Evolutionary conservation across 176 grass and related monocot species (phyloP), one percentile per base, ranked within the genome.

Genomic region (Zea luxurians): DNA sequence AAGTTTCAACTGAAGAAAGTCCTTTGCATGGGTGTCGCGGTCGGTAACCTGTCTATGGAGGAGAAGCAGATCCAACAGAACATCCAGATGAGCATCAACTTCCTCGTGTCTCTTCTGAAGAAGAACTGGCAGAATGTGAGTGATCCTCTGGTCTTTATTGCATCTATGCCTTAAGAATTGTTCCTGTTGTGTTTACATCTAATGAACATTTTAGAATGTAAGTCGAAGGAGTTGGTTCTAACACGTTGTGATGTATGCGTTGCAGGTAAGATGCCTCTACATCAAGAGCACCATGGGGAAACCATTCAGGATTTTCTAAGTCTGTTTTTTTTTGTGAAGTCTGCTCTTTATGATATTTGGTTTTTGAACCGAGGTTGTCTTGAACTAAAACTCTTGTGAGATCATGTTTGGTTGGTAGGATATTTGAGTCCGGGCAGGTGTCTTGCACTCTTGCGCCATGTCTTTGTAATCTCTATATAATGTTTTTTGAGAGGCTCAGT

Each of bases 1-100:
- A 97, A 97, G 73, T 97, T 97, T 64, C 93, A 97, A 74, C 78
- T 97, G 34, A 97, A 97, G 91, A 97, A 97, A 71, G 93, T 97
- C 74, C 91, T 97, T 3, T 97, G 93, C 86, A 97, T 97, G 93
- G 93, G 93, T 47, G 93, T 97, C 79, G 93, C 91, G 9, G 93
- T 97, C 0, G 93, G 91, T 44, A 97, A 97, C 65, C 69, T 82
- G 49, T 85, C 74, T 1, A 97, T 97, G 93, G 93, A 97, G 68
- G 93, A 97, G 86, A 97, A 93, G 86, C 93, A 97, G 82, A 91
- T 97, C 65, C 88, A 91, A 42, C 90, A 93, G 35, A 97, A 27
- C 27, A 27, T 27, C 27, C 27, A 27, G 27, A 27, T 27, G 27
- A 27, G 27, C 27, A 27, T 27, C 27, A 27, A 27, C 27, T 27